phyloP scores from a whole-genome alignment of 1,139 yeast genomes.

The Debaryomyces robertsiae region DNA sequence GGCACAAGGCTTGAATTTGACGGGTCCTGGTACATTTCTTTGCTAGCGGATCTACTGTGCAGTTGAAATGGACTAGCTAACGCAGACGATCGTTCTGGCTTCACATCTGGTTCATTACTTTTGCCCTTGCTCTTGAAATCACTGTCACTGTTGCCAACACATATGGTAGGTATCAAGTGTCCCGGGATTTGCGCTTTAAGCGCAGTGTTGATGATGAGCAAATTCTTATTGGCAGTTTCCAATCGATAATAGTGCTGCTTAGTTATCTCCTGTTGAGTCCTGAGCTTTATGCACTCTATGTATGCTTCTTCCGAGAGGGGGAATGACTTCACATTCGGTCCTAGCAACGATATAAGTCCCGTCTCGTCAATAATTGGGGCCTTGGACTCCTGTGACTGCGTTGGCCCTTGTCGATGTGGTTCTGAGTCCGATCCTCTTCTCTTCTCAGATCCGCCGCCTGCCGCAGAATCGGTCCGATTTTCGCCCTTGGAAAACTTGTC shows the following conservation, averaged over 20 bases:
- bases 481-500: conserved; percentile 20
- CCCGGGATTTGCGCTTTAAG: conserved; percentile 67
- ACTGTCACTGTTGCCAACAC: conserved; percentile 31
- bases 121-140: conserved; percentile 4
- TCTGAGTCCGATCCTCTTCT: conserved; percentile 9
- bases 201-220: conserved; percentile 66
- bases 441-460: conserved; percentile 6
- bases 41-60: conserved; percentile 10
- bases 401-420: conserved; percentile 2
- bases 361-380: conserved; percentile 11
- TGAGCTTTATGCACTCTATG: conserved; percentile 61
- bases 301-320: conserved; percentile 66
- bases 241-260: conserved; percentile 76
- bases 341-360: conserved; percentile 45
- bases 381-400: conserved; percentile 4
- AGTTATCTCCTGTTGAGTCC: conserved; percentile 79
- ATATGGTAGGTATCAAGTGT: conserved; percentile 64
- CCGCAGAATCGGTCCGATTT: conserved; percentile 4
- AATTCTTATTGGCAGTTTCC: conserved; percentile 62
- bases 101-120: background rate
- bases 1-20: conserved; percentile 34
- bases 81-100: conserved; percentile 9
- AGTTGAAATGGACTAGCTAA: conserved; percentile 8
- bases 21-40: conserved; percentile 15
- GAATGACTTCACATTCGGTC: conserved; percentile 56